Conservation (phyloP, 352 stramenopile species). For the Phytophthora macrochlamydospora region DNA sequence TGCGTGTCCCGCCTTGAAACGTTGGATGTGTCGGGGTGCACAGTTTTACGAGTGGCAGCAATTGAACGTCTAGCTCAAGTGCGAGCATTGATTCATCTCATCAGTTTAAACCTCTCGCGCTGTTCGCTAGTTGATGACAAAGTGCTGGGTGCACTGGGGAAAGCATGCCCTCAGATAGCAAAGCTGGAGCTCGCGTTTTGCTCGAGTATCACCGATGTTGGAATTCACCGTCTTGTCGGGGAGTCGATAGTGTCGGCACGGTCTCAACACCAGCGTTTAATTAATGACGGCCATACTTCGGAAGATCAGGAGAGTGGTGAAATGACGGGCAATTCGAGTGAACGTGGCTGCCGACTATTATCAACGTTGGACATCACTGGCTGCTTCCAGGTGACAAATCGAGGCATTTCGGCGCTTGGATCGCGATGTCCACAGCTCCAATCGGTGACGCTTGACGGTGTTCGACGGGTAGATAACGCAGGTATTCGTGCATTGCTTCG, state of each 20-base stretch:
- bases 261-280: not conserved
- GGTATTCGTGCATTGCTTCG: slow-evolving; percentile 37
- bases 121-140: slow-evolving; percentile 65
- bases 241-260: slow-evolving; percentile 17
- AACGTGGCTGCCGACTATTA: slow-evolving; percentile 50
- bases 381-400: slow-evolving; percentile 70
- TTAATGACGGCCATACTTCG: slow-evolving; percentile 10
- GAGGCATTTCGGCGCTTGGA: slow-evolving; percentile 42
- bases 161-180: slow-evolving; percentile 38
- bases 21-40: slow-evolving; percentile 33
- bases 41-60: slow-evolving; percentile 44
- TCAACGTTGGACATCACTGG: slow-evolving; percentile 60
- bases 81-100: slow-evolving; percentile 37
- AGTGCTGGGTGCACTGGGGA: slow-evolving; percentile 51
- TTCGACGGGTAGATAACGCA: slow-evolving; percentile 45
- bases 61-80: slow-evolving; percentile 50
- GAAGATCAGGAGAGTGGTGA: slow-evolving; percentile 8
- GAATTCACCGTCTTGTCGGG: slow-evolving; percentile 54
- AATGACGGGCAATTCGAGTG: slow-evolving; percentile 13
- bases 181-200: slow-evolving; percentile 61
- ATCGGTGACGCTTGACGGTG: slow-evolving; percentile 60
- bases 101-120: slow-evolving; percentile 56
- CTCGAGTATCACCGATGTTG: slow-evolving; percentile 54
- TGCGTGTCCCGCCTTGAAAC: slow-evolving; percentile 27
- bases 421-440: slow-evolving; percentile 43